These are phyloP conservation scores for Coemansia asiatica DNA, from an alignment of 192 early-diverging fungal species.

Conservation along the genomic window DNA sequence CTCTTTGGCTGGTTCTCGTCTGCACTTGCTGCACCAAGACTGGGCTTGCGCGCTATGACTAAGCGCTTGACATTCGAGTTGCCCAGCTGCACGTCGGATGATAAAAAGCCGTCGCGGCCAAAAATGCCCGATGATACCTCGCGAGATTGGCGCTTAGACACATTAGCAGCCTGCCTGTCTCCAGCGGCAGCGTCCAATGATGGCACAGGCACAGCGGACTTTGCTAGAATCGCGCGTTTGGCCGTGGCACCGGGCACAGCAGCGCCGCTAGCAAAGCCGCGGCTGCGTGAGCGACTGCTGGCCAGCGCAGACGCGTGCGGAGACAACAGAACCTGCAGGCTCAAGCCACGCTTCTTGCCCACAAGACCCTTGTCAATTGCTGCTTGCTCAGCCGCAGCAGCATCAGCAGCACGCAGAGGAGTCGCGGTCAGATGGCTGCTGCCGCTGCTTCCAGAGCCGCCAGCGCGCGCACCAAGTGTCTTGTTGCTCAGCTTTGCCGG, in stretches of 20 bases:
- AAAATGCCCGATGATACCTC: slow-evolving; percentile 15
- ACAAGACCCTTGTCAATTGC: slow-evolving; percentile 42
- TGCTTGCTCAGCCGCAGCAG: slow-evolving; percentile 16
- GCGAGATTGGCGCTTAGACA: neutral
- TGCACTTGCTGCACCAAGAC: slow-evolving; percentile 11
- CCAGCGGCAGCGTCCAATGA: slow-evolving; percentile 29
- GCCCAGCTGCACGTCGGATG: slow-evolving; percentile 68
- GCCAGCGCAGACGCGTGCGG: slow-evolving; percentile 66
- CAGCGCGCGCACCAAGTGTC: slow-evolving; percentile 2
- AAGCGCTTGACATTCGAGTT: slow-evolving; percentile 73
- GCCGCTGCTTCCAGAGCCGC: slow-evolving; percentile 6
- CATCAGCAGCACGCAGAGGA: slow-evolving; percentile 27
- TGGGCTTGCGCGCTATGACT: slow-evolving; percentile 57
- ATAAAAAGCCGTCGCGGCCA: slow-evolving; percentile 58
- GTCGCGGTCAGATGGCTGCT: slow-evolving; percentile 47
- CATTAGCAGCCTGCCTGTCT: slow-evolving; percentile 1
- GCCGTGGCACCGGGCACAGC: slow-evolving; percentile 37
- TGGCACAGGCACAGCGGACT: slow-evolving; percentile 35
- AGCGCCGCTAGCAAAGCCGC: slow-evolving; percentile 60
- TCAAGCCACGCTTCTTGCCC: slow-evolving; percentile 68
- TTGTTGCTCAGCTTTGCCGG: slow-evolving; percentile 30
- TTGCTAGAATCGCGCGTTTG: slow-evolving; percentile 15
- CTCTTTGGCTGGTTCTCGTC: too few relatives aligned
- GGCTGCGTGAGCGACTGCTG: slow-evolving; percentile 62
- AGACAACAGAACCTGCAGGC: slow-evolving; percentile 70